Evolutionary conservation across 495 filamentous ascomycete species (phyloP), one percentile per base, ranked within the genome.

Genomic region (Penicillium dipodomyicola): DNA sequence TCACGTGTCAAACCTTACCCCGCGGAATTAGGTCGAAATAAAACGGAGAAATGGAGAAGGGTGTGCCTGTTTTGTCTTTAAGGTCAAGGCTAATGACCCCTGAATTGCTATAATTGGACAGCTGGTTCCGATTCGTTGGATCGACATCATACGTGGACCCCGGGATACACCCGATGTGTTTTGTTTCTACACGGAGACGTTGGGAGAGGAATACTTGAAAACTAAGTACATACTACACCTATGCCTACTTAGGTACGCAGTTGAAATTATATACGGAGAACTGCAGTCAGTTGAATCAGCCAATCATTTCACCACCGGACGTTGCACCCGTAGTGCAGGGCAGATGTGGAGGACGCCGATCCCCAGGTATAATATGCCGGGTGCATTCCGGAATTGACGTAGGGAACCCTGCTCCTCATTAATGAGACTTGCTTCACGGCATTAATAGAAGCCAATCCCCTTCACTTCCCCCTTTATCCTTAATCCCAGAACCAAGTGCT

Each of bases 301-400:
- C 29, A 30, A 30, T 30, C 29, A 30, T 30, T 30, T 3, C 9
- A 30, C 1, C 10, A 2, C 7, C 1, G 27, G 27, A 29, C 27
- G 27, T 29, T 29, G 27, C 27, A 29, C 7, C 7, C 27, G 27
- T 29, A 7, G 27, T 35, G 33, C 12, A 7, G 27, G 15, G 33
- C 14, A 14, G 33, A n/a, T 37, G 14, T 14, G 5, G 14, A 15
- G 14, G 33, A 14, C 14, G 33, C 33, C 15, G 35, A 39, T 39
- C 35, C 35, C 15, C 35, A 17, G n/a, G 8, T 33, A 33, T 11
- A 25, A 25, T 23, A 44, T 2, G 23, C 37, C 64, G 64, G 64
- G 61, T 62, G 52, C 43, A 52, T 62, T 19, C 64, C 61, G 64
- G 50, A 22, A 41, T 67, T 59, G 61, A 56, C 62, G 63, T 56